Evolutionary conservation across 371 early-diverging fungal species (phyloP).

Genomic region (Fennellomyces sp.): DNA sequence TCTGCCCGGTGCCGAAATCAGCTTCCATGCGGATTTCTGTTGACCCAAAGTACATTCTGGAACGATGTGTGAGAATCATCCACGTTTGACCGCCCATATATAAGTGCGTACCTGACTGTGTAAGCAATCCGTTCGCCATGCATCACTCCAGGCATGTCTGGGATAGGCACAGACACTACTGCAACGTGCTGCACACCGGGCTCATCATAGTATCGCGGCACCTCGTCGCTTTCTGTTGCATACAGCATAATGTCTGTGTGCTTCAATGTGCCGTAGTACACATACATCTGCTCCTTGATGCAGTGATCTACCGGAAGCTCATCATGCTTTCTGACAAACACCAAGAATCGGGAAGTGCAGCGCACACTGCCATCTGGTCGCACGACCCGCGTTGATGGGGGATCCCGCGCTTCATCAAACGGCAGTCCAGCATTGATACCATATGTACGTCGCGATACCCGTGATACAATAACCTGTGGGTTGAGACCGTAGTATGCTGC

Average conservation of each 20-base stretch:
- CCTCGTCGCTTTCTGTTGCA: constrained; percentile 37
- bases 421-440: constrained; percentile 65
- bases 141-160: constrained; percentile 29
- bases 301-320: constrained; percentile 46
- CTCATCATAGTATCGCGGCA: constrained; percentile 44
- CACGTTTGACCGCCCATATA: background rate
- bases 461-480: constrained; percentile 51
- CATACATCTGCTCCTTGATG: constrained; percentile 49
- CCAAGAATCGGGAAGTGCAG: constrained; percentile 45
- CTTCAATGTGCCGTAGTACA: constrained; percentile 47
- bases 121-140: constrained; percentile 42
- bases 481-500: constrained; percentile 56
- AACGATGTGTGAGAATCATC: background rate
- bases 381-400: constrained; percentile 28
- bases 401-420: constrained; percentile 42
- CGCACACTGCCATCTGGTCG: constrained; percentile 51
- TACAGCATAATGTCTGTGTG: constrained; percentile 50
- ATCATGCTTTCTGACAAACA: constrained; percentile 45
- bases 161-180: constrained; percentile 48
- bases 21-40: constrained; percentile 54
- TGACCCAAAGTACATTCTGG: constrained; percentile 52
- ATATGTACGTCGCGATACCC: constrained; percentile 62
- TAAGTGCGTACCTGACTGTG: constrained; percentile 34
- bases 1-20: constrained; percentile 45
- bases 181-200: constrained; percentile 42